phyloP scores from a whole-genome alignment of 805 yeast genomes.

The Priceomyces castillae region DNA sequence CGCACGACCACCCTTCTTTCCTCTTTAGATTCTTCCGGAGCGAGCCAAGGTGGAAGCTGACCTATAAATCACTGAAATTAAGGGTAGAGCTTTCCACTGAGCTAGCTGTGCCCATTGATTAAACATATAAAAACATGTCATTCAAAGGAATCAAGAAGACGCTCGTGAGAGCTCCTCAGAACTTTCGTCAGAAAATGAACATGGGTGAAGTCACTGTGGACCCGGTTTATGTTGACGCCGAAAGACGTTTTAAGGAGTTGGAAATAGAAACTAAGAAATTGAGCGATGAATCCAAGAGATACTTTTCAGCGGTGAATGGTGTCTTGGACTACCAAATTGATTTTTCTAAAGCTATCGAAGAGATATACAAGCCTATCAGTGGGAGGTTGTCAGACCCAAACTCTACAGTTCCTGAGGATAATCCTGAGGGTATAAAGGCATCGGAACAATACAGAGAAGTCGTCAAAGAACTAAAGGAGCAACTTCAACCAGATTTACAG shows the following conservation, averaged over 20 bases:
- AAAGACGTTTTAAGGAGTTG: constrained; percentile 89
- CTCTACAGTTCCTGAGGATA: constrained; percentile 82
- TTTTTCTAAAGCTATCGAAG: constrained; percentile 93
- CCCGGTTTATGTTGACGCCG: constrained; percentile 92
- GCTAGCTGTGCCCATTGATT: not conserved
- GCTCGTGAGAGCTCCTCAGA: constrained; percentile 85
- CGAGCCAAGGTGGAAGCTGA: not conserved
- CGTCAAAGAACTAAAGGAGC: constrained; percentile 80
- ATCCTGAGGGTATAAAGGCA: constrained; percentile 95
- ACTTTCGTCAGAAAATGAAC: constrained; percentile 83
- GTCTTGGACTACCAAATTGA: constrained; percentile 93
- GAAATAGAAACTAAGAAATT: constrained; percentile 87
- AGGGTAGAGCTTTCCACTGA: not conserved
- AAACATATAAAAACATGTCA: constrained; percentile 52
- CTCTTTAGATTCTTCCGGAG: not conserved
- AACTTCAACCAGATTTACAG: constrained; percentile 88
- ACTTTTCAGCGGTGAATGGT: constrained; percentile 87
- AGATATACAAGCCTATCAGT: constrained; percentile 91
- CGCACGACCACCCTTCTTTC: not conserved
- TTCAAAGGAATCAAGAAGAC: constrained; percentile 85
- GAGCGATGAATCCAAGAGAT: constrained; percentile 85
- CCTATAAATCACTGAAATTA: no score
- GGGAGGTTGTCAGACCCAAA: constrained; percentile 91
- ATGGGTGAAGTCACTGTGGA: constrained; percentile 68
- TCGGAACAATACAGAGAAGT: constrained; percentile 87